Percentiles rank a stretch among this genome's conserved stretches.
phyloP scores from a whole-genome alignment of 495 filamentous ascomycete species.

The Hyaloscypha hepaticicola region DNA sequence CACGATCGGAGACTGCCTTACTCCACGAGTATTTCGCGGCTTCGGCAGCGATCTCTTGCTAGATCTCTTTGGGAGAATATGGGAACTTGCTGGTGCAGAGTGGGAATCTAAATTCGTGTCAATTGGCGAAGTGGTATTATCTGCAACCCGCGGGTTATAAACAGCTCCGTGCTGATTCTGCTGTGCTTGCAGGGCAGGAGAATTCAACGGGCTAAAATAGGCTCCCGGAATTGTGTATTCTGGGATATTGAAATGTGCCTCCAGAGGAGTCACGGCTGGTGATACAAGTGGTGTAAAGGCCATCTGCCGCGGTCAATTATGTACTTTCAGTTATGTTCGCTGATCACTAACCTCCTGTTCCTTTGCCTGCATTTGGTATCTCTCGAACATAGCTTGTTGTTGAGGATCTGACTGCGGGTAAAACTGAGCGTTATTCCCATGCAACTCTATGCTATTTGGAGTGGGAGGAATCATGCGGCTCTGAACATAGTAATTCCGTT shows the following conservation, averaged over 20 bases:
- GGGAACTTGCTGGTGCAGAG: conserved; percentile 35
- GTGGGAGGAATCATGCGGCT: conserved; percentile 81
- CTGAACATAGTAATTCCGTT: conserved; percentile 52
- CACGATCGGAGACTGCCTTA: conserved; percentile 82
- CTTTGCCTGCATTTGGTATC: conserved; percentile 66
- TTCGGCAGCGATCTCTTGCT: conserved; percentile 31
- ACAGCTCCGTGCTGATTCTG: conserved; percentile 55
- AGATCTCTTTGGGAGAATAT: conserved; percentile 40
- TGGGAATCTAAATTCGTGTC: conserved; percentile 46
- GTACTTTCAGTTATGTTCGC: conserved; percentile 25
- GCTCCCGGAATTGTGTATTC: conserved; percentile 84
- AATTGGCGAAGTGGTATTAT: conserved; percentile 44
- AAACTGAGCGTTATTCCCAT: conserved; percentile 63
- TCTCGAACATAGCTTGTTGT: conserved; percentile 65
- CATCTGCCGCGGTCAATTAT: conserved; percentile 52
- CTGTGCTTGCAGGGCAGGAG: conserved; percentile 82
- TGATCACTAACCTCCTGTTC: conserved; percentile 70
- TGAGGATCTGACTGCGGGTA: conserved; percentile 59
- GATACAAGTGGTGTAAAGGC: conserved; percentile 93
- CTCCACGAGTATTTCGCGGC: conserved; percentile 27
- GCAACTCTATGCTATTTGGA: conserved; percentile 88
- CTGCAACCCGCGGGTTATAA: conserved; percentile 41
- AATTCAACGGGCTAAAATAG: conserved; percentile 91
- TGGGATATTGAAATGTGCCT: conserved; percentile 74
- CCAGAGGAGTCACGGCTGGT: conserved; percentile 89